Percentiles rank a stretch among this genome's conserved stretches.
phyloP scores from a whole-genome alignment of 2,329 filamentous ascomycete genomes.

The Pseudofabraea citricarpa region DNA sequence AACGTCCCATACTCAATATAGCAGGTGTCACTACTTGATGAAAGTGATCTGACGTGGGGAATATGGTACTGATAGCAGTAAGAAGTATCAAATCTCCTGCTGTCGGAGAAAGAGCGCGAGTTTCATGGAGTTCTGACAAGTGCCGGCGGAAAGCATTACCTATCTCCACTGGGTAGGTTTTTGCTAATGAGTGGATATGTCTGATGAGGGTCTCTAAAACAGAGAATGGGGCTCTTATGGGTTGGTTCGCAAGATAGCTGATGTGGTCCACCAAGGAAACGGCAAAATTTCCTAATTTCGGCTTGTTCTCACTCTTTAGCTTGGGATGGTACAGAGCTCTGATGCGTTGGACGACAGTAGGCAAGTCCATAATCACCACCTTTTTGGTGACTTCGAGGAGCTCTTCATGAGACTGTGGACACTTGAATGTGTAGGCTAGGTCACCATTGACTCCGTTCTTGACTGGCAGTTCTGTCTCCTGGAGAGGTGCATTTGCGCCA shows the following conservation, averaged over 20 bases:
- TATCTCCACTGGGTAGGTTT: slow-evolving; percentile 76
- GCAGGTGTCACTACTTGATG: slow-evolving; percentile 92
- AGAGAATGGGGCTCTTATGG: slow-evolving; percentile 50
- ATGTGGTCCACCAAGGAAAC: slow-evolving; percentile 60
- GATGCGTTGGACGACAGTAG: slow-evolving; percentile 81
- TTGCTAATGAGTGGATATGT: slow-evolving; percentile 88
- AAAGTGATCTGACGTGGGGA: slow-evolving; percentile 95
- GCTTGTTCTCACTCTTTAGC: slow-evolving; percentile 78
- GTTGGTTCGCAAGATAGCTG: slow-evolving; percentile 40
- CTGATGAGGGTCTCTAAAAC: slow-evolving; percentile 77
- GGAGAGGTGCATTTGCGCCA: slow-evolving; percentile 37
- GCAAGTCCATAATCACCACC: slow-evolving; percentile 60
- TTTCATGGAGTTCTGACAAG: slow-evolving; percentile 50
- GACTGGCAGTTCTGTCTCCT: slow-evolving; percentile 33
- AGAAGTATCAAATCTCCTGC: slow-evolving; percentile 77
- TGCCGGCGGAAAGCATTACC: slow-evolving; percentile 73
- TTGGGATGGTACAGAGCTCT: slow-evolving; percentile 90
- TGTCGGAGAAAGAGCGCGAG: slow-evolving; percentile 46
- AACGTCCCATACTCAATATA: slow-evolving; percentile 77
- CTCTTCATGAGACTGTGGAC: slow-evolving; percentile 73
- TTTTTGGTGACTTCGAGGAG: slow-evolving; percentile 60
- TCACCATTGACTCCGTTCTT: slow-evolving; percentile 39
- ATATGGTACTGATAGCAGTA: slow-evolving; percentile 77
- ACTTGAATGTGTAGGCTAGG: slow-evolving; percentile 80
- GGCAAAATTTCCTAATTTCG: slow-evolving; percentile 67